These are phyloP conservation scores for Ceratorhiza oryzae-sativae DNA, from an alignment of 1,284 basidiomycete genomes.

Conservation along the genomic window DNA sequence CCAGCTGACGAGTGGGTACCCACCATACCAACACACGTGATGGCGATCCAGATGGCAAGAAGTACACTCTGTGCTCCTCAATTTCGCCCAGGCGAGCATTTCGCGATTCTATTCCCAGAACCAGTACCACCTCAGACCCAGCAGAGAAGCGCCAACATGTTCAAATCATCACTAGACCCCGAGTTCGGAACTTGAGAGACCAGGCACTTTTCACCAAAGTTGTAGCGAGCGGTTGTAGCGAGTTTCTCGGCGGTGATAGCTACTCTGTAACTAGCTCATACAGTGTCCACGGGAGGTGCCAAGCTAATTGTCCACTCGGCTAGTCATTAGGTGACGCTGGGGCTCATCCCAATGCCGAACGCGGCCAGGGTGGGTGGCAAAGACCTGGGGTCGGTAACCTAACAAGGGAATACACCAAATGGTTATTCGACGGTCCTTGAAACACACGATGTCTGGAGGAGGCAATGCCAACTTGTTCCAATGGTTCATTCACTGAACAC, in stretches of 20 bases:
- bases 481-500: constrained; percentile 3
- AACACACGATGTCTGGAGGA: constrained; percentile 7
- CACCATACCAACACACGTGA: constrained; percentile 5
- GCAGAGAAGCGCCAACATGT: constrained; percentile 1
- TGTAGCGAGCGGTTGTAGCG: not conserved
- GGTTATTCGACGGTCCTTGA: not conserved
- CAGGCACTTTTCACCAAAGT: constrained; percentile 9
- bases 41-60: constrained; percentile 8
- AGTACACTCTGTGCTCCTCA: not conserved
- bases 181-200: constrained; percentile 12
- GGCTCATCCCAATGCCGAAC: not conserved
- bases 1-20: constrained; percentile 9
- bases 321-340: constrained; percentile 3
- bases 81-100: not conserved
- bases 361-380: constrained; percentile 17
- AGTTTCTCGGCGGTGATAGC: constrained; percentile 22
- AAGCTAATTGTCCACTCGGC: not conserved
- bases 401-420: constrained; percentile 30
- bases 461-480: constrained; percentile 22
- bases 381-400: constrained; percentile 1
- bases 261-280: not conserved
- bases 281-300: not conserved
- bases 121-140: not conserved
- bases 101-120: constrained; percentile 6
- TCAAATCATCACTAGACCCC: constrained; percentile 9